Base-by-base conservation (phyloP, 2,329 filamentous ascomycete species). In the Bisporella sp. region DNA sequence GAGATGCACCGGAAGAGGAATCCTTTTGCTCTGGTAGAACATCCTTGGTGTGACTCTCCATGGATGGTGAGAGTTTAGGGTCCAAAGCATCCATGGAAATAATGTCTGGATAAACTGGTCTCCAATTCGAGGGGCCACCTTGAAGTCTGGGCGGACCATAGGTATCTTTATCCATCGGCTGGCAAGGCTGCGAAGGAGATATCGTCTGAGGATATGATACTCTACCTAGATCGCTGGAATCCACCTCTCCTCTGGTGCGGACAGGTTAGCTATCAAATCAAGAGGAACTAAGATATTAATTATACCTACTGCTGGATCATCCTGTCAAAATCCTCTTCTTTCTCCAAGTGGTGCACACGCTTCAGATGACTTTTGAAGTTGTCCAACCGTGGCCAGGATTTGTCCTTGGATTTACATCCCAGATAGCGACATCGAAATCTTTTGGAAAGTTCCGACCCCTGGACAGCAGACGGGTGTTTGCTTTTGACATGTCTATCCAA, bases 321-420 rank as follows among this genome's bases (percentile, higher is more conserved):
- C 1, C 69, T 62, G 0, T 71, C 62, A 0, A 67, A 57, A 50
- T 75, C 64, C 40, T 73, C 68, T 4, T 73, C 63, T 1, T 31
- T 6, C 21, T 32, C 8, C 53, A 21, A 8, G 62, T 0, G 56
- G 64, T 96, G 90, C 60, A 88, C 81, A 8, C 84, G 78, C 46
- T 71, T 73, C 43, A 95, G 74, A 63, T 96, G 91, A 35, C 85
- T 81, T 54, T 84, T 84, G 66, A 96, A 96, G 62, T 96, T 96
- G 66, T 96, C 91, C 46, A 84, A 73, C 28, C 91, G 79, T 1
- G 86, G 85, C 88, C 88, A 96, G 35, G 76, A 70, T 64, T 95
- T 95, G 1, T 71, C 71, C 54, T 73, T 82, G 29, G 72, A 77
- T 29, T 69, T 72, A 60, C 85, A 89, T 28, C 69, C 61, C 5